Base-by-base conservation (phyloP, 345 rosid genomes). In the Sonneratia alba region DNA sequence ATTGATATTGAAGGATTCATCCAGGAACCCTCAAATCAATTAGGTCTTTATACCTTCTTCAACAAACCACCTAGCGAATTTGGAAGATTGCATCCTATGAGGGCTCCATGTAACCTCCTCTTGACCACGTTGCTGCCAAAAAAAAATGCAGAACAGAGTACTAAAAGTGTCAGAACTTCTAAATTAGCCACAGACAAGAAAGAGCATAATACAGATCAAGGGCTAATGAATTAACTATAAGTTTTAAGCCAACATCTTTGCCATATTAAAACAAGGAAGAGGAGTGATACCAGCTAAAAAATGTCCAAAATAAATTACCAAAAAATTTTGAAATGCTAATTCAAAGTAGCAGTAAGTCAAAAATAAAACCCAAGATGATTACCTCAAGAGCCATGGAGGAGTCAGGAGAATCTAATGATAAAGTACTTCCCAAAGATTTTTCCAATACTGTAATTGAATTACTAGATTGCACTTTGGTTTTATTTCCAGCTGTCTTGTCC, bases 11-110 rank as follows among this genome's bases (percentile, higher is more conserved):
- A 40, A 67, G 69, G 16, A n/a, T 57, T n/a, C 49, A 67, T 18
- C 15, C 32, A 12, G 21, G 45, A 53, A 57, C 63, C 19, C 63
- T n/a, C 63, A 70, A 63, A 72, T 62, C 57, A 63, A 67, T 40
- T 45, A 59, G 55, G 22, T 40, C 9, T 42, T 42, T 61, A 75
- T 78, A 95, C 99, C 99, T 83, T 87, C 96, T 84, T 95, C 97
- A 68, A 81, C 74, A 84, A 95, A 95, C 85, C 91, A 88, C 74
- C 79, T 88, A 68, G 94, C 94, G 74, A 95, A 95, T 83, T 86
- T 95, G 71, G 99, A 95, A 79, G 96, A 91, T 48, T 84, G 85
- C 70, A 73, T 80, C 34, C 61, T 66, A 49, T 70, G 85, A 71
- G 89, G 77, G 74, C 77, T 83, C 82, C 57, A 67, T 18, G 66